phyloP scores from a whole-genome alignment of 345 rosid species.

The Triadica sebifera region DNA sequence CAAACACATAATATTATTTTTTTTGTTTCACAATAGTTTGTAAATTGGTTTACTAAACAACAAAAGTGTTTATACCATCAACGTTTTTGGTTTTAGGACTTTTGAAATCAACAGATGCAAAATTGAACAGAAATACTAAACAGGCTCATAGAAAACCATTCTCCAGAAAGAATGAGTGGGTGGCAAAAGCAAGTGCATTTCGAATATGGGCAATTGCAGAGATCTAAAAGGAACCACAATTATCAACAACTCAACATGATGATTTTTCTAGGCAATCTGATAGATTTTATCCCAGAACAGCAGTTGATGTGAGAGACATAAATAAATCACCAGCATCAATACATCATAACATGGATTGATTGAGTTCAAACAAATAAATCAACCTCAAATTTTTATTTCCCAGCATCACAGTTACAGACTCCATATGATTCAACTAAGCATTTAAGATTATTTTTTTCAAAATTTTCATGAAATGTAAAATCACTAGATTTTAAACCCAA shows the following conservation, averaged over 20 bases:
- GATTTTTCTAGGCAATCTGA: not conserved
- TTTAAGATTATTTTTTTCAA: not conserved
- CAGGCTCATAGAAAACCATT: constrained; percentile 64
- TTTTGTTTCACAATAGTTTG: too few species aligned
- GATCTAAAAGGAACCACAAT: constrained; percentile 40
- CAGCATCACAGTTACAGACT: not conserved
- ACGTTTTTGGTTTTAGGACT: too few species aligned
- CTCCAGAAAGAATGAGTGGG: constrained; percentile 81
- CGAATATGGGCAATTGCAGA: constrained; percentile 86
- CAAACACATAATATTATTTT: too few species aligned
- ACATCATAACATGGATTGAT: not conserved
- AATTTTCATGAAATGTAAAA: not conserved
- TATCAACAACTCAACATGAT: not conserved
- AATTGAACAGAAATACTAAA: too few species aligned
- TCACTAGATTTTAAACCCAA: not conserved
- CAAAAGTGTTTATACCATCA: too few species aligned
- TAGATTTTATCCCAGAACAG: not conserved
- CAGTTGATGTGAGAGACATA: not conserved
- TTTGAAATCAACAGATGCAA: too few species aligned
- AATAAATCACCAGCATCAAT: not conserved
- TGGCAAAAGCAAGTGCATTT: constrained; percentile 80
- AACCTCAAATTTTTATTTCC: not conserved
- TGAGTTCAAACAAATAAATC: not conserved
- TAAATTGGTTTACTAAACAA: too few species aligned
- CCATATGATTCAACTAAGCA: not conserved